Conservation (phyloP, 768 basidiomycete genomes). For the Mycena vitilis region DNA sequence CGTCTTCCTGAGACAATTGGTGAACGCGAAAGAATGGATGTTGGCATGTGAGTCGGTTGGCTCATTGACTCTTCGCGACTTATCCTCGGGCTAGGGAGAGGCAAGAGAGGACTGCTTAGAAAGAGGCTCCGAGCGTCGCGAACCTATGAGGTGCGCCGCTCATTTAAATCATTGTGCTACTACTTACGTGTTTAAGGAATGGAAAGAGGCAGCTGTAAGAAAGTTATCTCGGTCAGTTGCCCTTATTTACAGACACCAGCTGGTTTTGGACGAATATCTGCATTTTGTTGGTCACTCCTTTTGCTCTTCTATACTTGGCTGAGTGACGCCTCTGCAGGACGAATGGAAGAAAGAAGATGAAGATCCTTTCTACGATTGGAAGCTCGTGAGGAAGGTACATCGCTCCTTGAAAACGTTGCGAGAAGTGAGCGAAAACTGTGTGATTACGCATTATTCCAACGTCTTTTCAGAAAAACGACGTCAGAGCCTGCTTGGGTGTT, state of each 20-base stretch:
- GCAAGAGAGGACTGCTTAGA: slow-evolving; percentile 82
- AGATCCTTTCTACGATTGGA: slow-evolving; percentile 93
- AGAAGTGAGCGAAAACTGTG: slow-evolving; percentile 43
- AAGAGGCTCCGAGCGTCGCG: slow-evolving; percentile 78
- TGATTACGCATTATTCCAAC: neutral
- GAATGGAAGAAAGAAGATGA: slow-evolving; percentile 93
- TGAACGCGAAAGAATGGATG: slow-evolving; percentile 94
- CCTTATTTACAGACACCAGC: slow-evolving; percentile 16
- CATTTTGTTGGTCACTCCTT: slow-evolving; percentile 57
- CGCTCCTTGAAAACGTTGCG: slow-evolving; percentile 78
- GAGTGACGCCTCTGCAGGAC: slow-evolving; percentile 44
- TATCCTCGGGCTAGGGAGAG: slow-evolving; percentile 66
- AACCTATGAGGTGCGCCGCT: slow-evolving; percentile 71
- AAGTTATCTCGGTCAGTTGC: neutral
- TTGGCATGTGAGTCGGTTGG: slow-evolving; percentile 69
- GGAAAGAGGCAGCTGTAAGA: slow-evolving; percentile 82
- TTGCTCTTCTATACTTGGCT: neutral
- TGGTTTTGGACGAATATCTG: slow-evolving; percentile 78
- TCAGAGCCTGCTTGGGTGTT: slow-evolving; percentile 87
- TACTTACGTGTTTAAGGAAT: slow-evolving; percentile 67
- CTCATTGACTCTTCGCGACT: slow-evolving; percentile 3
- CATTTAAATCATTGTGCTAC: neutral
- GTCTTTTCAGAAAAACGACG: slow-evolving; percentile 67
- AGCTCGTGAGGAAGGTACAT: slow-evolving; percentile 84
- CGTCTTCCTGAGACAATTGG: slow-evolving; percentile 88